Evolutionary conservation across 495 filamentous ascomycete species (phyloP).

Genomic region (Xylaria telfairii): DNA sequence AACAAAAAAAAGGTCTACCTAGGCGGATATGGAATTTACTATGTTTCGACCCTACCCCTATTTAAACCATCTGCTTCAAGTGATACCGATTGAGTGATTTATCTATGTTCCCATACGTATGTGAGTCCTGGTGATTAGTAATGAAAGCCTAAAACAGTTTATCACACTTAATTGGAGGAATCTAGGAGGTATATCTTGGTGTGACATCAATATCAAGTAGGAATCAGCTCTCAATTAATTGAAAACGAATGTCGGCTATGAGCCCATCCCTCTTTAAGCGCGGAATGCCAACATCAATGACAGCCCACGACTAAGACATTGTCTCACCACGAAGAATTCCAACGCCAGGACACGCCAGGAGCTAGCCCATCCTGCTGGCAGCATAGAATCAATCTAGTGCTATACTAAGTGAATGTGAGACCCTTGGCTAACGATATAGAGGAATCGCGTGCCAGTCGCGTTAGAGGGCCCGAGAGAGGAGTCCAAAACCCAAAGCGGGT

Average conservation of each 20-base stretch:
- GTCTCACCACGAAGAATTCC: slow-evolving; percentile 12
- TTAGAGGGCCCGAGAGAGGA: not conserved
- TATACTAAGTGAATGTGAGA: not conserved
- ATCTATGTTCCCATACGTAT: too few relatives aligned
- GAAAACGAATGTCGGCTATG: not conserved
- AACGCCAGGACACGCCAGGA: not conserved
- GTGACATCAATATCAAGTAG: not conserved
- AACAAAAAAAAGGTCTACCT: too few relatives aligned
- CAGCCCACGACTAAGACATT: not conserved
- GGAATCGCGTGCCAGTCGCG: slow-evolving; percentile 27
- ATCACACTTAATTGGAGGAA: not conserved
- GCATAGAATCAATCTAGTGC: not conserved
- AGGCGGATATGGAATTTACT: too few relatives aligned
- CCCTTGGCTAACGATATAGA: not conserved
- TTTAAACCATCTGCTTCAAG: too few relatives aligned
- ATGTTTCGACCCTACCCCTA: too few relatives aligned
- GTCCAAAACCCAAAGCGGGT: slow-evolving; percentile 2
- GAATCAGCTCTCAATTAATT: not conserved
- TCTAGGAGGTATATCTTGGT: not conserved
- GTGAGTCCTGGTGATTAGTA: not conserved
- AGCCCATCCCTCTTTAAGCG: not conserved
- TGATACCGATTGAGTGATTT: too few relatives aligned
- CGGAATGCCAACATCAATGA: slow-evolving; percentile 15
- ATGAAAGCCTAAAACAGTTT: not conserved
- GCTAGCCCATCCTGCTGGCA: not conserved